A percentile compares a stretch with the other conserved stretches of the same genome.
Conservation (phyloP, 352 stramenopile genomes). For the Pythium oligandrum region DNA sequence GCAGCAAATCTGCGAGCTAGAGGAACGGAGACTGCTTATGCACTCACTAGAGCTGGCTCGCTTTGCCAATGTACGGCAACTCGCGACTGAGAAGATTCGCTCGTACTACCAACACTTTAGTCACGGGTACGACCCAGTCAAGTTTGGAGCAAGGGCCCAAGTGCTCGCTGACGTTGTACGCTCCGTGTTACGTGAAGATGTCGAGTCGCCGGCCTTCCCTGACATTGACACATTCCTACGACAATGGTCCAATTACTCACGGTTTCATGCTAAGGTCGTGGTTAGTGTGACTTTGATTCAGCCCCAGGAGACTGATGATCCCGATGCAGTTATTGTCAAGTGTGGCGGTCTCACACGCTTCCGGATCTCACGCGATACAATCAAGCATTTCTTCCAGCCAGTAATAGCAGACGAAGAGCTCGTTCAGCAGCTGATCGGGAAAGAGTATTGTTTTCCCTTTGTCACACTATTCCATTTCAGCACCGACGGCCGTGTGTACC, state of each 20-base stretch:
- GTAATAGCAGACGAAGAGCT: conserved; percentile 47
- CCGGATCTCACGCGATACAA: conserved; percentile 55
- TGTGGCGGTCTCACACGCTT: conserved; percentile 38
- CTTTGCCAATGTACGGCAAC: conserved; percentile 30
- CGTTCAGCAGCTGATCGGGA: conserved; percentile 57
- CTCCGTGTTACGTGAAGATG: conserved; percentile 40
- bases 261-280: conserved; percentile 42
- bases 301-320: conserved; percentile 23
- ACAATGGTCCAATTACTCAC: conserved; percentile 61
- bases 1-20: conserved; percentile 36
- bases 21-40: conserved; percentile 37
- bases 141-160: conserved; percentile 9
- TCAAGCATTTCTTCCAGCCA: conserved; percentile 59
- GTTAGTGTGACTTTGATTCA: conserved; percentile 31
- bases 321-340: conserved; percentile 30
- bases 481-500: conserved; percentile 38
- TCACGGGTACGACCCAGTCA: conserved; percentile 35
- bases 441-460: conserved; percentile 54
- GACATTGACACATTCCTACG: conserved; percentile 46
- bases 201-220: conserved; percentile 43
- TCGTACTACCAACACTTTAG: conserved; percentile 49
- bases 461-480: conserved; percentile 50
- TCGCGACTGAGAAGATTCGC: conserved; percentile 34
- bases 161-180: conserved; percentile 35
- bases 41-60: conserved; percentile 38